phyloP scores from a whole-genome alignment of 257 asterid species.

The Scutellaria minor region DNA sequence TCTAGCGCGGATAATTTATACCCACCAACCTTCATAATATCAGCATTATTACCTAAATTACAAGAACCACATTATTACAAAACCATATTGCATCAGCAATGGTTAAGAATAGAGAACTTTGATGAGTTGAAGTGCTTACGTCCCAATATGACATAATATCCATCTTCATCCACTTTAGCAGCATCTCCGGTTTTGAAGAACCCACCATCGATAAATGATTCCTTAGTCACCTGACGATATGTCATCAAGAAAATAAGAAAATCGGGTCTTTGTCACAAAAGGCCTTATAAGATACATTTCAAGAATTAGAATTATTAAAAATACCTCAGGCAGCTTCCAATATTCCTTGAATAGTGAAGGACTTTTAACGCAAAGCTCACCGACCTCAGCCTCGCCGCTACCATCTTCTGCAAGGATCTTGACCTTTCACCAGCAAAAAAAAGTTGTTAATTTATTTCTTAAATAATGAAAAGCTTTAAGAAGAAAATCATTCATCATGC shows the following conservation, averaged over 20 bases:
- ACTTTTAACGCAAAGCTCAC: constrained; percentile 91
- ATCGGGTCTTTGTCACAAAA: neutral
- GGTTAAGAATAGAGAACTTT: neutral
- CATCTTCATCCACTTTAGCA: constrained; percentile 85
- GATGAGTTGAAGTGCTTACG: constrained; percentile 61
- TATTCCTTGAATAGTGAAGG: constrained; percentile 95
- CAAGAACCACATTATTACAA: neutral
- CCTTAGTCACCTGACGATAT: constrained; percentile 73
- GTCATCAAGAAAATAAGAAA: constrained; percentile 31
- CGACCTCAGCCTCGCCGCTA: constrained; percentile 52
- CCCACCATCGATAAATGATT: constrained; percentile 79
- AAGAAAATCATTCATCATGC: neutral
- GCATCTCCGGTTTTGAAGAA: constrained; percentile 98
- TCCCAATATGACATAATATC: constrained; percentile 91
- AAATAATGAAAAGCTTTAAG: neutral
- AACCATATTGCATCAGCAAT: neutral
- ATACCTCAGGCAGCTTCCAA: constrained; percentile 94
- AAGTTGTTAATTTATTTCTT: constrained; percentile 17
- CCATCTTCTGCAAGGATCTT: constrained; percentile 80
- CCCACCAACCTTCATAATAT: constrained; percentile 97
- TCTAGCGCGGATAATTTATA: constrained; percentile 94
- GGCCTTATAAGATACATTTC: neutral
- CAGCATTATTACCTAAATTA: constrained; percentile 91
- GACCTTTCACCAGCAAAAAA: constrained; percentile 58
- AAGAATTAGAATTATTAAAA: constrained; percentile 4